These are phyloP conservation scores for Plasmodium sp. DNA, from an alignment of 169 alveolate genomes.

Conservation along the genomic window DNA sequence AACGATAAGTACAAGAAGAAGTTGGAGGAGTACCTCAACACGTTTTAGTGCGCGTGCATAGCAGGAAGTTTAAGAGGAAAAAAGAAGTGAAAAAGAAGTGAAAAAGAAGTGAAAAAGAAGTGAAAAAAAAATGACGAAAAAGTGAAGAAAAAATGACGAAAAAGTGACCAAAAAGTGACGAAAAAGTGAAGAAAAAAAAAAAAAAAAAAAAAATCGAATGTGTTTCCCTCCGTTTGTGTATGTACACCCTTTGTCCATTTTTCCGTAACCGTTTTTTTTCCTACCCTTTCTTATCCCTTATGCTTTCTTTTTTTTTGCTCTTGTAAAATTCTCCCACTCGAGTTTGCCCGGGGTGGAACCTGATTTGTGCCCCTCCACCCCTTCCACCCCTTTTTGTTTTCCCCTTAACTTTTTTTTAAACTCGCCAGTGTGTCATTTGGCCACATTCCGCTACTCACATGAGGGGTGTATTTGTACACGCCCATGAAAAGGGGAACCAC, in stretches of 20 bases:
- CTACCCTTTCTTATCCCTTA: neutral
- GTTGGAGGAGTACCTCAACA: slow-evolving; percentile 28
- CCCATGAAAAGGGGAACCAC: too few species aligned
- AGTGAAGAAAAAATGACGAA: neutral
- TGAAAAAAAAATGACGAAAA: neutral
- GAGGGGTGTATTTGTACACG: neutral
- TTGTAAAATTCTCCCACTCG: neutral
- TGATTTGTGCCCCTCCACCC: neutral
- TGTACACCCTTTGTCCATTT: neutral
- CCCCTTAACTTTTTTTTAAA: neutral
- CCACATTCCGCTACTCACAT: neutral
- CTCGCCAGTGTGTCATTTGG: neutral
- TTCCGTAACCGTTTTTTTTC: neutral
- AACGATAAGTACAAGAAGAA: slow-evolving; percentile 59
- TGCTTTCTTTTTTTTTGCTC: neutral
- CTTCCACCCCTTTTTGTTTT: neutral
- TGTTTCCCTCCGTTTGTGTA: neutral
- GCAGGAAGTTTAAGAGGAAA: neutral
- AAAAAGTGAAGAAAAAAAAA: neutral
- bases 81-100: neutral
- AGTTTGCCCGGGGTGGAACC: neutral
- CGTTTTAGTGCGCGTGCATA: neutral
- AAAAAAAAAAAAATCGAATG: neutral
- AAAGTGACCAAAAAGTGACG: neutral
- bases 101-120: neutral